phyloP scores from a whole-genome alignment of 106 monocot genomes.

The Acorus gramineus region DNA sequence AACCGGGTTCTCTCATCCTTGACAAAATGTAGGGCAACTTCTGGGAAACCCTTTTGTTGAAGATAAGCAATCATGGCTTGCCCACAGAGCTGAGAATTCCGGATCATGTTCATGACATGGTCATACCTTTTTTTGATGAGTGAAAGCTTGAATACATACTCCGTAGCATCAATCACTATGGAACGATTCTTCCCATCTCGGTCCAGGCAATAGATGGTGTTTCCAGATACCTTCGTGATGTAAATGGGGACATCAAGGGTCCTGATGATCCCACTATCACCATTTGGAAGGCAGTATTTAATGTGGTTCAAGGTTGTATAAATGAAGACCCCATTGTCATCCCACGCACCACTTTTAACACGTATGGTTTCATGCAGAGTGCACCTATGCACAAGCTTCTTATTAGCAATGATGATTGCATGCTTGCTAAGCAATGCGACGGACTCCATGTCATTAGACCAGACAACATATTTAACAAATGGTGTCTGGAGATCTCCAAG shows the following conservation, averaged over 20 bases:
- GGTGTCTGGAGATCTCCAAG: conserved; percentile 29
- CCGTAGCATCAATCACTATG: conserved; percentile 54
- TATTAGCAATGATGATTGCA: conserved; percentile 31
- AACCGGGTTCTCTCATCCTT: conserved; percentile 90
- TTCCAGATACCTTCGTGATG: conserved; percentile 67
- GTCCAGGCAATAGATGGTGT: conserved; percentile 28
- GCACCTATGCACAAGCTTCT: conserved; percentile 37
- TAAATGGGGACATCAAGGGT: conserved; percentile 80
- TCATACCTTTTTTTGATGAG: conserved; percentile 45
- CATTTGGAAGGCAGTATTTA: conserved; percentile 61
- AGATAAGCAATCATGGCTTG: conserved; percentile 35
- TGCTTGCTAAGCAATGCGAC: conserved; percentile 36
- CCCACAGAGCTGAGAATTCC: conserved; percentile 26
- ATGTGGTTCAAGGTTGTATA: conserved; percentile 41
- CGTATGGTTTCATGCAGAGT: conserved; percentile 95
- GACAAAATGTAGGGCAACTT: conserved; percentile 38
- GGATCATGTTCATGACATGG: conserved; percentile 39
- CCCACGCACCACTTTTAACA: conserved; percentile 97
- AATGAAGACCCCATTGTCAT: conserved; percentile 70
- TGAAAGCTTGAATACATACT: conserved; percentile 89
- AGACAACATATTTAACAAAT: conserved; percentile 28
- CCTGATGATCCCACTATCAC: conserved; percentile 82
- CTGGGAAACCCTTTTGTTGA: conserved; percentile 42
- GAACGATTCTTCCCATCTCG: conserved; percentile 24
- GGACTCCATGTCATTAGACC: conserved; percentile 38